Evolutionary conservation across 805 yeast genomes (phyloP).

Genomic region (Lipomyces sp.): DNA sequence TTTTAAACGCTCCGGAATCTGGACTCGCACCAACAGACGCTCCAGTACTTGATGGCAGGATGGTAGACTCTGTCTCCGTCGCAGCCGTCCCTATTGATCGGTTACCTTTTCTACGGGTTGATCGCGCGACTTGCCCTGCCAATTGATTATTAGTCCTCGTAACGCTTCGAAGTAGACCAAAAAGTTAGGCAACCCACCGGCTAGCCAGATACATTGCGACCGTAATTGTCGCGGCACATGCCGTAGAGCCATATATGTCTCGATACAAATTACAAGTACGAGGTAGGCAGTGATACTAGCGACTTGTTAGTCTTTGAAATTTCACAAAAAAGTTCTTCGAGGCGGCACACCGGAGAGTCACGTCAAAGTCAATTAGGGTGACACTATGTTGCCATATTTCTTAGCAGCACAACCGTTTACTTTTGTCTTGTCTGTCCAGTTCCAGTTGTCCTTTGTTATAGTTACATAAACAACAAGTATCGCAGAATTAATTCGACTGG

Average conservation of each 20-base stretch:
- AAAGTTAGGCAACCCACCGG: conserved; percentile 5
- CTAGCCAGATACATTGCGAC: neutral
- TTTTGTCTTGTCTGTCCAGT: too few relatives aligned
- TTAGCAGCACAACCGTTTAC: too few relatives aligned
- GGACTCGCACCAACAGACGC: conserved; percentile 6
- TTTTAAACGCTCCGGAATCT: conserved; percentile 21
- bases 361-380: too few relatives aligned
- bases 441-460: too few relatives aligned
- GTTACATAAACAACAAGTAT: too few relatives aligned
- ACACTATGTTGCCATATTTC: too few relatives aligned
- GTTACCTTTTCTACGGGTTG: neutral
- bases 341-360: too few relatives aligned
- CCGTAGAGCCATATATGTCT: conserved; percentile 7
- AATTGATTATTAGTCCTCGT: neutral
- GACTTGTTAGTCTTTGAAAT: neutral
- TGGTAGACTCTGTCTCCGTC: neutral
- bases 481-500: too few relatives aligned
- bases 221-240: conserved; percentile 9
- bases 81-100: neutral
- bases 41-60: conserved; percentile 2
- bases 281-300: neutral
- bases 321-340: too few relatives aligned
- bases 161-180: neutral
- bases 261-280: neutral
- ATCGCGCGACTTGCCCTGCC: neutral